Base-by-base conservation (phyloP, 78 protist species). In the Dictyostelium firmibasis region DNA sequence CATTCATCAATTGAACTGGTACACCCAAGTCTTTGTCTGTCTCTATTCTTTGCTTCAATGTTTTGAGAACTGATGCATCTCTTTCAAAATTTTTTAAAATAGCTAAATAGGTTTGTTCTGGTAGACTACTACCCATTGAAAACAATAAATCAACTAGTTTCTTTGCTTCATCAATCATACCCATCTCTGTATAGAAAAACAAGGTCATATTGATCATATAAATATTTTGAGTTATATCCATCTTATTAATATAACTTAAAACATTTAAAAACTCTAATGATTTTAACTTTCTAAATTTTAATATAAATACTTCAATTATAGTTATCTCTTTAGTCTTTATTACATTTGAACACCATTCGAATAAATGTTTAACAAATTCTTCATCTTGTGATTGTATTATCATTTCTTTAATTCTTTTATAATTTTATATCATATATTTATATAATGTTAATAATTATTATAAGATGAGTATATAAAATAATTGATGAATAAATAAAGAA, bases 151-250 rank as follows among this genome's bases (percentile, higher is more conserved):
- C 25, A 5, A 50, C 6, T 7, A 82, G 35, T 11, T 36, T 27
- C 23, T 33, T 57, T n/a, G 86, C 86, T 23, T 57, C 75, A 1
- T 29, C 43, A 3, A 82, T 29, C 75, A 57, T 60, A 82, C 18
- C 3, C 31, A 47, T 82, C 20, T 82, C 86, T 9, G 25, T 29
- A 35, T 82, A 82, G 20, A 23, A 82, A 10, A 20, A 82, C 20
- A 82, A 35, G 2, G 86, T 57, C 10, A 60, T 25, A 50, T 47
- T 57, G 86, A 57, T 57, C 2, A 31, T 33, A 14, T 13, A 82
- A 27, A 57, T 57, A 35, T 33, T 82, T 18, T 82, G 86, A n/a
- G 86, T n/a, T 35, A 82, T 82, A 29, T 82, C 64, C 9, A 35
- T 82, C 33, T 23, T 5, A 31, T 81, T 31, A 29, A 82, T 57